Percentiles rank a stretch among this genome's conserved stretches.
These are phyloP conservation scores for Metschnikowia sp. DNA, from an alignment of 805 yeast genomes.

Conservation along the genomic window DNA sequence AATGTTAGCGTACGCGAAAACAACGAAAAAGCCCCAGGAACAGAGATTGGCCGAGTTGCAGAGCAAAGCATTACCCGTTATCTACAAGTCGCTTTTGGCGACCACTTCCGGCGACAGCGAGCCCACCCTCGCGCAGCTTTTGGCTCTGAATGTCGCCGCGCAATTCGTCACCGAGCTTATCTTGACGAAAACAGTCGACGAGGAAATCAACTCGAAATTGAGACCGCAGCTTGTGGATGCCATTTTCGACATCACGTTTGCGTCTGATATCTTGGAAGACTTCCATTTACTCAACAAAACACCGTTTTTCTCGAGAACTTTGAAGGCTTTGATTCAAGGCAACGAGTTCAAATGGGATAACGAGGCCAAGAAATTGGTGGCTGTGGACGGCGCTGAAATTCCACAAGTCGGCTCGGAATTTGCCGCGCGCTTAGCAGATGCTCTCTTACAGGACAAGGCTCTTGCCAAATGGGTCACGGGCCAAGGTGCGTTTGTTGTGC, in stretches of 20 bases:
- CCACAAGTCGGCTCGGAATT: slow-evolving; percentile 55
- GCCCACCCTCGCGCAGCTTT: slow-evolving; percentile 45
- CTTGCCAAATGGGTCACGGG: slow-evolving; percentile 60
- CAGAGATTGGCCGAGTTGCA: slow-evolving; percentile 71
- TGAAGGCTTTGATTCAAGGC: slow-evolving; percentile 77
- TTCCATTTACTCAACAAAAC: slow-evolving; percentile 62
- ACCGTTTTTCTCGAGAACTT: slow-evolving; percentile 69
- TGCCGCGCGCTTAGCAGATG: slow-evolving; percentile 51
- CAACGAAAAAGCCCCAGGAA: slow-evolving; percentile 82
- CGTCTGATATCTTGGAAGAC: slow-evolving; percentile 65
- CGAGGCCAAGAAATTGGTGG: slow-evolving; percentile 44
- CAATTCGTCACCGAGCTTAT: slow-evolving; percentile 79
- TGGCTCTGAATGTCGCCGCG: slow-evolving; percentile 73
- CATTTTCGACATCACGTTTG: slow-evolving; percentile 51
- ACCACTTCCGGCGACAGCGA: slow-evolving; percentile 29
- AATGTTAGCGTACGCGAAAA: slow-evolving; percentile 51
- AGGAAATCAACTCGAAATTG: slow-evolving; percentile 34
- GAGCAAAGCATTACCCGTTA: slow-evolving; percentile 59
- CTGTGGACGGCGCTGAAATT: slow-evolving; percentile 30
- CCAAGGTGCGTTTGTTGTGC: slow-evolving; percentile 77
- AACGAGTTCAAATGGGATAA: slow-evolving; percentile 72
- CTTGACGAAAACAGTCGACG: slow-evolving; percentile 49
- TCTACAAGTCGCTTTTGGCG: slow-evolving; percentile 50
- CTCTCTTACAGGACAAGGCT: slow-evolving; percentile 46
- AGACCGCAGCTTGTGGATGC: slow-evolving; percentile 52